These are phyloP conservation scores for Fusarium solani-melongenae DNA, from an alignment of 2,329 filamentous ascomycete genomes.

Conservation along the genomic window DNA sequence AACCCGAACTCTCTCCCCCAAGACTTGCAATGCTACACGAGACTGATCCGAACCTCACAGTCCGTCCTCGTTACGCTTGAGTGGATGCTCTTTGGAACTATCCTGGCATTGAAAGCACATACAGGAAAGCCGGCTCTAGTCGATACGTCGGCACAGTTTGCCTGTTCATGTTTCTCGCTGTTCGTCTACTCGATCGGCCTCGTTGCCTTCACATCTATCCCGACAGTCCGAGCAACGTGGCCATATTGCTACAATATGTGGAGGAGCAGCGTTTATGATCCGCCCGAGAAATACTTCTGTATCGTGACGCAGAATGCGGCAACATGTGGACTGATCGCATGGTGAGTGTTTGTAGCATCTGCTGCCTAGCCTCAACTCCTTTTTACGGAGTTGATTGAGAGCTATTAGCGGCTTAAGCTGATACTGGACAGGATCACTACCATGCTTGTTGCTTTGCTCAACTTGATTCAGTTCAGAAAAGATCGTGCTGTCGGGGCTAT, in stretches of 20 bases:
- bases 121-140: neutral
- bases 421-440: neutral
- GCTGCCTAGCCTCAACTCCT: neutral
- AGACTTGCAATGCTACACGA: neutral
- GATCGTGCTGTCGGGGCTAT: neutral
- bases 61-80: conserved; percentile 2
- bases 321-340: conserved; percentile 7
- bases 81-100: conserved; percentile 7
- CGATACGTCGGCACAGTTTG: neutral
- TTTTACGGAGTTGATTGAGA: neutral
- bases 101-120: neutral
- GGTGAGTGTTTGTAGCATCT: neutral
- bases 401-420: neutral
- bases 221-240: neutral
- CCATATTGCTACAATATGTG: conserved; percentile 10
- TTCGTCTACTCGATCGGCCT: conserved; percentile 15
- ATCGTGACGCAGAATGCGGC: conserved; percentile 6
- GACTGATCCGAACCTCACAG: neutral
- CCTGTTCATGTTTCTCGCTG: conserved; percentile 2
- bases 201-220: conserved; percentile 1
- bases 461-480: conserved; percentile 4
- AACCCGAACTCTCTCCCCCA: neutral
- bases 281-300: conserved; percentile 7
- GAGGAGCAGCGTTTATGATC: neutral
- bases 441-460: neutral